Evolutionary conservation across 768 basidiomycete genomes (phyloP).

Genomic region (Sistotremastrum niveocremeum): DNA sequence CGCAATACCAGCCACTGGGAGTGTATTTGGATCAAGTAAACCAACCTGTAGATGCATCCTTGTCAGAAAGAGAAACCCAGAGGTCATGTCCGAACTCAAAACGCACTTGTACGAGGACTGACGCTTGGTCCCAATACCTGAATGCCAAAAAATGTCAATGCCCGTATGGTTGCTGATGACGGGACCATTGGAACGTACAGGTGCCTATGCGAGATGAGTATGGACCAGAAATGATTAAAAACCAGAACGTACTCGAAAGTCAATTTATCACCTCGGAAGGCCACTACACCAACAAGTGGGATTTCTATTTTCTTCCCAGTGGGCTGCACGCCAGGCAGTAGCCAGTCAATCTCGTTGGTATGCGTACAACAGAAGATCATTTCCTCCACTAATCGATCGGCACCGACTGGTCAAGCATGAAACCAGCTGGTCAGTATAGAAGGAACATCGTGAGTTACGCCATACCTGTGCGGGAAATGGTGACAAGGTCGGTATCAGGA

Average conservation of each 20-base stretch:
- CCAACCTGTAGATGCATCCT: constrained; percentile 15
- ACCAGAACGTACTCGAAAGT: constrained; percentile 28
- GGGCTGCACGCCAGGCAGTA: constrained; percentile 23
- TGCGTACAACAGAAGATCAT: constrained; percentile 32
- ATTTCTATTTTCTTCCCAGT: constrained; percentile 27
- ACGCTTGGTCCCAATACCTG: constrained; percentile 40
- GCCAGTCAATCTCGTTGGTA: constrained; percentile 32
- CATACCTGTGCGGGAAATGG: constrained; percentile 28
- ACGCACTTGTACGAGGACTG: constrained; percentile 26
- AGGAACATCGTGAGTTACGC: background rate
- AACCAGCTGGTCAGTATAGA: background rate
- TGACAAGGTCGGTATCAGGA: constrained; percentile 25
- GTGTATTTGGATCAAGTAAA: constrained; percentile 17
- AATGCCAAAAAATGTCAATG: background rate
- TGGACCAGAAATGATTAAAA: background rate
- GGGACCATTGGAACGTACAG: background rate
- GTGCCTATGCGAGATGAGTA: background rate
- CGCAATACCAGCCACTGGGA: constrained; percentile 29
- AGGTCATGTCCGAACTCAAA: too few relatives aligned
- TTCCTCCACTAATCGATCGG: constrained; percentile 33
- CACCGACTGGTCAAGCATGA: constrained; percentile 17
- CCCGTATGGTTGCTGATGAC: background rate
- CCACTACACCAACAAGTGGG: constrained; percentile 30
- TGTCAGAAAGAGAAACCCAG: background rate
- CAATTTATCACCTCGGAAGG: constrained; percentile 35